Percentiles rank a stretch among this genome's conserved stretches.
Conservation (phyloP, 345 rosid species). For the Lepidium aucheri region DNA sequence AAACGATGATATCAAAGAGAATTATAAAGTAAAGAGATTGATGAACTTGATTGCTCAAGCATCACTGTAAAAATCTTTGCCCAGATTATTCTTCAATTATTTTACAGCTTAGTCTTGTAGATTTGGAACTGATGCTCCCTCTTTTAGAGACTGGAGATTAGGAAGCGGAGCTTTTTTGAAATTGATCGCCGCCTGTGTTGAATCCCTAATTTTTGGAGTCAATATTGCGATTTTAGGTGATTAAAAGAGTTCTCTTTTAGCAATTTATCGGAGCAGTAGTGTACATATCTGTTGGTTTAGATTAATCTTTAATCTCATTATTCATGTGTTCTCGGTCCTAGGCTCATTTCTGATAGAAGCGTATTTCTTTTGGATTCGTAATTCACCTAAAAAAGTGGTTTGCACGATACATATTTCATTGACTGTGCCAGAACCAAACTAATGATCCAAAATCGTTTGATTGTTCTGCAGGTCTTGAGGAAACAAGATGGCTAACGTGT, state of each 20-base stretch:
- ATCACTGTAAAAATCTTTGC: background rate
- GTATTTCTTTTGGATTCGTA: background rate
- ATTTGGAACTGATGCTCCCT: background rate
- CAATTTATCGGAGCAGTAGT: background rate
- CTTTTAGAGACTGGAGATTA: background rate
- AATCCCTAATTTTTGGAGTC: background rate
- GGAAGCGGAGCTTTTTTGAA: background rate
- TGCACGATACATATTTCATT: background rate
- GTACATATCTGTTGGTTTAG: too few relatives aligned
- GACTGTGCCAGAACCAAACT: background rate
- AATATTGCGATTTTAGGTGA: background rate
- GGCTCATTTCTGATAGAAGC: background rate
- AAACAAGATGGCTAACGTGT: constrained; percentile 63
- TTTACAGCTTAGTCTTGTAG: background rate
- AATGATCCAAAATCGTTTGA: background rate
- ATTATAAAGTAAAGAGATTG: background rate
- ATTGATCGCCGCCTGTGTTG: background rate
- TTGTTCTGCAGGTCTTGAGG: background rate
- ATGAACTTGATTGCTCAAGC: background rate
- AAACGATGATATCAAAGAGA: background rate
- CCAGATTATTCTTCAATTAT: background rate
- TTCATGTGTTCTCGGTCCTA: too few relatives aligned
- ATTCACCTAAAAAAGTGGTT: background rate
- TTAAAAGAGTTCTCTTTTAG: too few relatives aligned
- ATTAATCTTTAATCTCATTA: too few relatives aligned